phyloP scores from a whole-genome alignment of 805 yeast genomes.

The Deakozyma indianensis region DNA sequence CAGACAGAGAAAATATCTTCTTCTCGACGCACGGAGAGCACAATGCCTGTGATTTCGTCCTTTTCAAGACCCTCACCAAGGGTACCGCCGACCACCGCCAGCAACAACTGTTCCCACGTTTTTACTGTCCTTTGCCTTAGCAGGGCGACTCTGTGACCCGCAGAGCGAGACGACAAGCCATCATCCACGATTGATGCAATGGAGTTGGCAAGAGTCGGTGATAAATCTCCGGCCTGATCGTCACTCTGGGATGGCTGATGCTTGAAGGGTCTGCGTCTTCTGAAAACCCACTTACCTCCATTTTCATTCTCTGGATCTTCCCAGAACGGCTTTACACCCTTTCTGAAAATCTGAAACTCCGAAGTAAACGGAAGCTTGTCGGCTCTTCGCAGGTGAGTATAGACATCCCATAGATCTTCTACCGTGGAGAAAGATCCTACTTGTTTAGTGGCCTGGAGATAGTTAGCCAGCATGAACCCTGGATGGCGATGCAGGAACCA shows the following conservation, averaged over 20 bases:
- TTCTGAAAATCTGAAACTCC: conserved; percentile 42
- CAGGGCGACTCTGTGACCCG: background rate
- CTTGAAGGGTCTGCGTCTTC: conserved; percentile 26
- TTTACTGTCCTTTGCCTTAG: conserved; percentile 8
- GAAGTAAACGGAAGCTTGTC: conserved; percentile 19
- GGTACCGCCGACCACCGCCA: conserved; percentile 37
- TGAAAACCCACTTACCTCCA: conserved; percentile 52
- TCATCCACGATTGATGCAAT: background rate
- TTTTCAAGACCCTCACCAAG: conserved; percentile 28
- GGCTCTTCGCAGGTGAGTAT: conserved; percentile 36
- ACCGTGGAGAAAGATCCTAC: conserved; percentile 77
- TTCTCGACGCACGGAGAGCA: conserved; percentile 42
- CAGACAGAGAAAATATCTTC: conserved; percentile 48
- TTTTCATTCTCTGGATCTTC: conserved; percentile 45
- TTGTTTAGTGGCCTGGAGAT: conserved; percentile 36
- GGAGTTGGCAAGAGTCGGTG: conserved; percentile 2
- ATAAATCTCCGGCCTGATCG: background rate
- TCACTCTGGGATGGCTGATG: conserved; percentile 1
- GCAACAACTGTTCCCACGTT: conserved; percentile 29
- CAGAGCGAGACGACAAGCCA: background rate
- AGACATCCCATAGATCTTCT: conserved; percentile 96
- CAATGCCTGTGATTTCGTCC: conserved; percentile 39
- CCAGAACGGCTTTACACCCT: conserved; percentile 52
- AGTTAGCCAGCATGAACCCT: conserved; percentile 13
- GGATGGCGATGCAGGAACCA: conserved; percentile 18